These are phyloP conservation scores for Xylariaceae sp. DNA, from an alignment of 2,329 filamentous ascomycete species.

Conservation along the genomic window DNA sequence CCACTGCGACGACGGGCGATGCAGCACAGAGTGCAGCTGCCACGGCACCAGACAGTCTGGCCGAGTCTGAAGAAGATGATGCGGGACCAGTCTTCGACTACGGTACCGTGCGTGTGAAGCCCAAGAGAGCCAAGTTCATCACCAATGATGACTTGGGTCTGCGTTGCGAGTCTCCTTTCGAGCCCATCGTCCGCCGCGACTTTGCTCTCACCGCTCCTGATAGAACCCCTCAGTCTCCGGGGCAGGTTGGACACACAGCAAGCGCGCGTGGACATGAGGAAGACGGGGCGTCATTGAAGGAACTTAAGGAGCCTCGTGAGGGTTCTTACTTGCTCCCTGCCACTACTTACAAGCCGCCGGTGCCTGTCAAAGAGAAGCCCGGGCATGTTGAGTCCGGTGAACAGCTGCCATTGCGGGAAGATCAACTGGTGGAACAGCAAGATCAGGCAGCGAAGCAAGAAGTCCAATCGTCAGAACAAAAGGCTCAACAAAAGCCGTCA, in stretches of 20 bases:
- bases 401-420: too few relatives aligned
- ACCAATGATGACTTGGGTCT: too few relatives aligned
- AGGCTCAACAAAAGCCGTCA: not conserved
- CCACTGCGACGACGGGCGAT: too few relatives aligned
- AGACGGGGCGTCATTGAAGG: not conserved
- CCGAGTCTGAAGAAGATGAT: not conserved
- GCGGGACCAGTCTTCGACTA: constrained; percentile 5
- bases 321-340: not conserved
- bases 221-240: not conserved
- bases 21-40: too few relatives aligned
- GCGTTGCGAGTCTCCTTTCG: not conserved
- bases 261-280: not conserved
- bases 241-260: not conserved
- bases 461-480: too few relatives aligned
- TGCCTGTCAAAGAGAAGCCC: not conserved
- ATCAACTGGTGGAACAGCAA: too few relatives aligned
- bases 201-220: not conserved
- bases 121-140: constrained; percentile 7
- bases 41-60: too few relatives aligned
- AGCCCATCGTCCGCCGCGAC: not conserved
- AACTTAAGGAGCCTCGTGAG: not conserved
- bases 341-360: not conserved
- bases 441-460: too few relatives aligned
- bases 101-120: constrained; percentile 13
- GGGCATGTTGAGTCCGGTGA: not conserved